Percentiles rank a stretch among this genome's conserved stretches.
phyloP scores from a whole-genome alignment of 139 green algal species.

The Chlamydomonas schloesseri region DNA sequence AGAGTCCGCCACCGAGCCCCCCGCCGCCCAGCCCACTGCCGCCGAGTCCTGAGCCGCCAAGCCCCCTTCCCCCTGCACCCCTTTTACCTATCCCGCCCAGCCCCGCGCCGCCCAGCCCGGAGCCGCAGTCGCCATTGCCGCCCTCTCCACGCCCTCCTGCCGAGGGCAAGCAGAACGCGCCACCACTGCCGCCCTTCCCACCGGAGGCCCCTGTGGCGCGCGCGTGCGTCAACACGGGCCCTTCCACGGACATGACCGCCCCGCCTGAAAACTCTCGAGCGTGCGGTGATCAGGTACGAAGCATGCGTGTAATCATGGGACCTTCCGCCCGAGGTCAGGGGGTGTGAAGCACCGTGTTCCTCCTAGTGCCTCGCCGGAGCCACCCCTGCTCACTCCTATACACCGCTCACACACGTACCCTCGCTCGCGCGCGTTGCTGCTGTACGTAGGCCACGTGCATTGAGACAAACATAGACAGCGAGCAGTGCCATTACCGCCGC shows the following conservation, averaged over 20 bases:
- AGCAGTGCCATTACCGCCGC: neutral
- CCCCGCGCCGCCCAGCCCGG: too few relatives aligned
- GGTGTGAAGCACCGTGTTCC: too few relatives aligned
- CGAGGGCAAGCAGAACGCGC: neutral
- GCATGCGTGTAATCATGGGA: too few relatives aligned
- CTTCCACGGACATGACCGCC: neutral
- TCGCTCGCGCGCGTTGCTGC: too few relatives aligned
- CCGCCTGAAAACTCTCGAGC: neutral
- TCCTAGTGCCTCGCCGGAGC: too few relatives aligned
- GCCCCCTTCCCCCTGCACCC: too few relatives aligned
- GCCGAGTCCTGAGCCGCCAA: too few relatives aligned
- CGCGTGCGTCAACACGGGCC: neutral
- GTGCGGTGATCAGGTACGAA: neutral
- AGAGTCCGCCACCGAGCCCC: neutral
- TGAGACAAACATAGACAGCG: neutral
- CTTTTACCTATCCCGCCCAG: neutral
- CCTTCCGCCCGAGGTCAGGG: too few relatives aligned
- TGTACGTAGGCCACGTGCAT: slow-evolving; percentile 3
- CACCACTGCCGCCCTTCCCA: neutral
- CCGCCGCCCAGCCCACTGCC: neutral
- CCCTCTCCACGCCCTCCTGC: too few relatives aligned
- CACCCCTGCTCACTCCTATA: too few relatives aligned
- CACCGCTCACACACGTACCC: too few relatives aligned
- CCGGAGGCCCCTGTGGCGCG: neutral
- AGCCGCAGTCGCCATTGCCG: too few relatives aligned